Percentiles rank a stretch among this genome's conserved stretches.
Evolutionary conservation across 352 stramenopile species (phyloP).

Genomic region (Phytophthora uliginosa): DNA sequence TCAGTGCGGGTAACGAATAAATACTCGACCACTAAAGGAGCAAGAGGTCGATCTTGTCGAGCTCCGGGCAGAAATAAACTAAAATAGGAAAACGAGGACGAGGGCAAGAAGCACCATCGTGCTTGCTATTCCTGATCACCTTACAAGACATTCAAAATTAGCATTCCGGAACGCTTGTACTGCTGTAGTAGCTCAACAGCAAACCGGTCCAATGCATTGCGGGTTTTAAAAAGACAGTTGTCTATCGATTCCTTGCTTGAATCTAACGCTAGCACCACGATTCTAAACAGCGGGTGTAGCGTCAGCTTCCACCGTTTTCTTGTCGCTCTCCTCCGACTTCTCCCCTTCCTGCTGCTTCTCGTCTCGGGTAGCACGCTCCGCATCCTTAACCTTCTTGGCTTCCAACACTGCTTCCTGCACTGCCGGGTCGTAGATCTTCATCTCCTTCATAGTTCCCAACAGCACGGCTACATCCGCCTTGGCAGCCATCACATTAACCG

Average conservation of each 20-base stretch:
- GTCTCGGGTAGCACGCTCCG: constrained; percentile 52
- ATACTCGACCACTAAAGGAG: background rate
- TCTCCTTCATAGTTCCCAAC: constrained; percentile 85
- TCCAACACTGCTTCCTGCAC: constrained; percentile 53
- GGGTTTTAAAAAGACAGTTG: constrained; percentile 11
- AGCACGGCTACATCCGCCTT: constrained; percentile 86
- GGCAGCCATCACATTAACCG: constrained; percentile 88
- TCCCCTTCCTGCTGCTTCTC: constrained; percentile 39
- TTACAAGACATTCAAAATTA: constrained; percentile 26
- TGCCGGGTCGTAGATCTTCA: constrained; percentile 75
- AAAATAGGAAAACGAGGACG: constrained; percentile 8
- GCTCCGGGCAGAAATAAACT: constrained; percentile 36
- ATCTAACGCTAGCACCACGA: background rate
- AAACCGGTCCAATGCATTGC: constrained; percentile 22
- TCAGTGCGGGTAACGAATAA: background rate
- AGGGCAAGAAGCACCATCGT: background rate
- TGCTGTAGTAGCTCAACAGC: background rate
- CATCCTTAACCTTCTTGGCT: constrained; percentile 62
- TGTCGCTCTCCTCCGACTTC: constrained; percentile 6
- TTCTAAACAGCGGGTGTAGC: constrained; percentile 23
- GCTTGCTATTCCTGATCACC: constrained; percentile 34
- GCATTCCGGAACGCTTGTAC: background rate
- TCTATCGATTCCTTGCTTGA: constrained; percentile 20
- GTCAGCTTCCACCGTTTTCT: constrained; percentile 20
- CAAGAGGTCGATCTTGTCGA: constrained; percentile 6